A percentile compares a stretch with the other conserved stretches of the same genome.
Conservation (phyloP, 1,284 basidiomycete genomes). For the Microbotryum scabiosae region DNA sequence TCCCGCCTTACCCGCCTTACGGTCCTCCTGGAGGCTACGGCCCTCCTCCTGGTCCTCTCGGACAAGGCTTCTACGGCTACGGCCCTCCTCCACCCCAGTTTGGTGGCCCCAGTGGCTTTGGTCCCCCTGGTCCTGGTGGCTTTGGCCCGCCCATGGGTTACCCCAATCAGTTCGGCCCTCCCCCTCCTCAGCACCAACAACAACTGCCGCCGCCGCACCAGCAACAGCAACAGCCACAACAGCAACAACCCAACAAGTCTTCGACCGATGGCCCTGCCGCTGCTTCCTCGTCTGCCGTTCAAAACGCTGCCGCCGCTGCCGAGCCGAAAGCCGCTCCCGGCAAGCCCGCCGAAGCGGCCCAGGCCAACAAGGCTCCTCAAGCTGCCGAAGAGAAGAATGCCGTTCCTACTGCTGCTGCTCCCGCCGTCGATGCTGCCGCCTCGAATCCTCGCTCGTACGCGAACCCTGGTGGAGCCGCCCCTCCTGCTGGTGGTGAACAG, state of each 20-base stretch:
- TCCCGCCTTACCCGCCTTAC: conserved; percentile 16
- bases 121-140: conserved; percentile 1
- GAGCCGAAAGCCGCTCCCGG: background rate
- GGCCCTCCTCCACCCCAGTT: conserved; percentile 15
- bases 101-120: conserved; percentile 16
- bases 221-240: no score
- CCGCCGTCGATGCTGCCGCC: background rate
- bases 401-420: conserved; percentile 10
- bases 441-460: background rate
- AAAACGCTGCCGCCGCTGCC: background rate
- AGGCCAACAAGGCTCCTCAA: background rate
- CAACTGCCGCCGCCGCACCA: no score
- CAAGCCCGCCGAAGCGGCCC: conserved; percentile 4
- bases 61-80: conserved; percentile 3
- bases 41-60: conserved; percentile 1
- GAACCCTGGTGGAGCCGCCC: background rate
- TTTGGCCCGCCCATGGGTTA: conserved; percentile 2
- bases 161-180: background rate
- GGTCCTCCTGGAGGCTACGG: conserved; percentile 9
- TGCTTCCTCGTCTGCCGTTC: conserved; percentile 5
- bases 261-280: background rate
- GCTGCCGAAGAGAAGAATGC: conserved; percentile 11
- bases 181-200: background rate
- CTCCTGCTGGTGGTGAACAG: conserved; percentile 2
- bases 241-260: background rate